Conservation (phyloP, 805 yeast species). For the Kazachstania taianensis region DNA sequence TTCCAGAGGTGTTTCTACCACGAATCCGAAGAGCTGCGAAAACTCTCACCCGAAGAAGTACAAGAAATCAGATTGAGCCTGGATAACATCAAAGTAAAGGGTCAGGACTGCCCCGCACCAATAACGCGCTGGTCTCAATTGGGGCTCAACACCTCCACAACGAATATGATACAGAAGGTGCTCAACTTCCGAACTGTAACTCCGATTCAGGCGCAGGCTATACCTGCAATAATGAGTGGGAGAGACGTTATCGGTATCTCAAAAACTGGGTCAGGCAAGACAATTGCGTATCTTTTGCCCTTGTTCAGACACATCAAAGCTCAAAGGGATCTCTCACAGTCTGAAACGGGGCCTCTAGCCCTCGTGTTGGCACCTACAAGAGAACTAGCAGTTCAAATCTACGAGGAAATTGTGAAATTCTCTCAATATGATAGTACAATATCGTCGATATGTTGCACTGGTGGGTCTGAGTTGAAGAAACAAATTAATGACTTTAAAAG, state of each 20-base stretch:
- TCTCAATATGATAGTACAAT: slow-evolving; percentile 30
- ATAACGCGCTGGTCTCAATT: slow-evolving; percentile 69
- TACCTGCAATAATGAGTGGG: slow-evolving; percentile 86
- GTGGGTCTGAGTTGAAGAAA: slow-evolving; percentile 73
- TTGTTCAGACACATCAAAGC: slow-evolving; percentile 74
- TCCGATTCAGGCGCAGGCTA: slow-evolving; percentile 81
- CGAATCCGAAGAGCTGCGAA: slow-evolving; percentile 45
- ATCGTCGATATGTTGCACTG: slow-evolving; percentile 71
- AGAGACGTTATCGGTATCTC: slow-evolving; percentile 89
- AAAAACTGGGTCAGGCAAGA: slow-evolving; percentile 94
- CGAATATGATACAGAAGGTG: slow-evolving; percentile 40
- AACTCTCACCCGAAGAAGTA: slow-evolving; percentile 46
- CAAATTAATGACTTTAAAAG: slow-evolving; percentile 74
- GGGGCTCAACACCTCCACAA: slow-evolving; percentile 56
- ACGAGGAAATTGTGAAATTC: slow-evolving; percentile 54
- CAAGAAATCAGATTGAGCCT: slow-evolving; percentile 40
- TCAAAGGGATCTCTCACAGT: slow-evolving; percentile 40
- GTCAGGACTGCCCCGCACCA: slow-evolving; percentile 51
- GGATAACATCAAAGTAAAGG: slow-evolving; percentile 61
- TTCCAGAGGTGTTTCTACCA: slow-evolving; percentile 54
- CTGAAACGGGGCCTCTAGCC: slow-evolving; percentile 67
- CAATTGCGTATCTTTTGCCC: slow-evolving; percentile 79
- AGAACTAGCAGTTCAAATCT: slow-evolving; percentile 80
- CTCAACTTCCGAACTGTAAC: slow-evolving; percentile 58
- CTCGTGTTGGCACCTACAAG: slow-evolving; percentile 83